phyloP scores from a whole-genome alignment of 2,329 filamentous ascomycete species.

The Monosporascus sp. region DNA sequence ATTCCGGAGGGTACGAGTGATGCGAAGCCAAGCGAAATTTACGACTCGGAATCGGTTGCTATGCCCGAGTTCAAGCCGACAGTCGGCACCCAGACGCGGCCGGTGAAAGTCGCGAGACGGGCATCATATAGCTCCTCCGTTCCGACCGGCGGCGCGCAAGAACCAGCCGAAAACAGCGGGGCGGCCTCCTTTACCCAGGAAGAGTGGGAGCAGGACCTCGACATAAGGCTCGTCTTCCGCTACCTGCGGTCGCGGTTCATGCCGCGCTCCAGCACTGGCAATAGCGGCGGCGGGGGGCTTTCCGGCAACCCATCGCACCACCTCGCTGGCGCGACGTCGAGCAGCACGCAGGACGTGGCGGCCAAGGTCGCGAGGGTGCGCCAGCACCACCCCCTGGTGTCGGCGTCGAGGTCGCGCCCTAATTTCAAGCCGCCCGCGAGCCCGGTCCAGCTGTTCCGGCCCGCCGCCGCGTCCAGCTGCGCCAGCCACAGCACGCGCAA shows the following conservation, averaged over 20 bases:
- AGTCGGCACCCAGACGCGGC: constrained; percentile 31
- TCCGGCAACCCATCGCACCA: constrained; percentile 44
- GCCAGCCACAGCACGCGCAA: constrained; percentile 82
- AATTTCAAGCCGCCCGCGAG: constrained; percentile 49
- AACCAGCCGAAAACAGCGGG: constrained; percentile 12
- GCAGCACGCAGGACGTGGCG: constrained; percentile 57
- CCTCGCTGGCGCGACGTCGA: constrained; percentile 20
- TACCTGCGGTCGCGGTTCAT: constrained; percentile 76
- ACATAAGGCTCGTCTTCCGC: constrained; percentile 85
- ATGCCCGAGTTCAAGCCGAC: constrained; percentile 46
- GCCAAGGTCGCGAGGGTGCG: constrained; percentile 79
- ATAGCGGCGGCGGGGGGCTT: constrained; percentile 24
- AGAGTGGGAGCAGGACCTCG: constrained; percentile 91
- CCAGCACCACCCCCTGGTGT: constrained; percentile 83
- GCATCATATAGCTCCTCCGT: constrained; percentile 7
- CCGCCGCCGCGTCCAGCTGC: constrained; percentile 61
- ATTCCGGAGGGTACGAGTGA: constrained; percentile 48
- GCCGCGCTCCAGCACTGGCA: constrained; percentile 38
- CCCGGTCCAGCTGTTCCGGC: constrained; percentile 39
- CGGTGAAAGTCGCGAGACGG: constrained; percentile 31
- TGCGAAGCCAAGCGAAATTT: constrained; percentile 19
- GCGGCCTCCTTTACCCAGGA: constrained; percentile 54
- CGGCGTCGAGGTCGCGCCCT: constrained; percentile 57
- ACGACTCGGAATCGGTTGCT: constrained; percentile 47
- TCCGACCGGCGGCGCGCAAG: constrained; percentile 5